Base-by-base conservation (phyloP, 1,284 basidiomycete genomes). In the Naganishia sp. region DNA sequence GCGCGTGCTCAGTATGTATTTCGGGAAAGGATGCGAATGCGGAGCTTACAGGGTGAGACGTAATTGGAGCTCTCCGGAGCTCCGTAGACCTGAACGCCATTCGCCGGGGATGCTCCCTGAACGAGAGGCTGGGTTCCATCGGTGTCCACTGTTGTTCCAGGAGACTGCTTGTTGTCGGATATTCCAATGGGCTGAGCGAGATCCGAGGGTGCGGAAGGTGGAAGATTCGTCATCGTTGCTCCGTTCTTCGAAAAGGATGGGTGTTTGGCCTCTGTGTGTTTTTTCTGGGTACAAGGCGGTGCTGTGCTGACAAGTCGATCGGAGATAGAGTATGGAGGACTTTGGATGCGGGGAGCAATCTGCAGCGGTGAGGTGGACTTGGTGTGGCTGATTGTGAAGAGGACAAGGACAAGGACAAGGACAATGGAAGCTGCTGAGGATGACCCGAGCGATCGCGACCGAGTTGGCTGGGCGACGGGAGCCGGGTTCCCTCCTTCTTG, bases 171-270 rank as follows among this genome's bases (percentile, higher is more conserved):
- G 18, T 58, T 45, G 18, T 47, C 45, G 17, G 45, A 39, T 11
- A 61, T 39, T 1, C 15, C 57, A 18, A 51, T 51, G 39, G 57
- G 47, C 23, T 41, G n/a, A 2, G 25, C 15, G 18, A 28, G 35
- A 2, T 17, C n/a, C 21, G 57, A 47, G 9, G 39, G 2, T 7
- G 51, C 57, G 11, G 35, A 25, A 42, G 57, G 35, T 18, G 57
- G 49, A 61, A 50, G 57, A 61, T 61, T 61, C 57, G 57, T 61
- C 57, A 61, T 61, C 57, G 57, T 61, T 42, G 32, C 21, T 45
- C 9, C 11, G 13, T 32, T 5, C 23, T 11, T 43, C 28, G 54
- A 7, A 25, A 13, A 39, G 35, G 13, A 41, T 47, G 45, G n/a
- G 45, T 47, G 45, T 47, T 3, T 15, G 45, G 17, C n/a, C 18